Percentiles rank a stretch among this genome's conserved stretches.
phyloP scores from a whole-genome alignment of 306 rosid species.

The Casuarina cunninghamiana region DNA sequence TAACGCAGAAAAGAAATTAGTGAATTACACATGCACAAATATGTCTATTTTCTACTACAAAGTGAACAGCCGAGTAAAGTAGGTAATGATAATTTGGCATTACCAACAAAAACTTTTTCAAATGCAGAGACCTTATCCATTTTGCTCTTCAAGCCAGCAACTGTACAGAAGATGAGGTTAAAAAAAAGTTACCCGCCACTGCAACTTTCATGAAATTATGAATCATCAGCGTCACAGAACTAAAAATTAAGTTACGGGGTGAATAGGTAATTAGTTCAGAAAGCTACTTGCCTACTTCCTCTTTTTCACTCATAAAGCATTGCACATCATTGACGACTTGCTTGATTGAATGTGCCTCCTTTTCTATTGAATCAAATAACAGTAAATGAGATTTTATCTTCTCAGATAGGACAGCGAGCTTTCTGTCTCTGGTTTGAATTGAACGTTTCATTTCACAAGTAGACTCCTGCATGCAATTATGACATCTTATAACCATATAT shows the following conservation, averaged over 20 bases:
- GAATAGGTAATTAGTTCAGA: slow-evolving; percentile 15
- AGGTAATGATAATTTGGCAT: slow-evolving; percentile 26
- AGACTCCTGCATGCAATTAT: slow-evolving; percentile 50
- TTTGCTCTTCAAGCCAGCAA: slow-evolving; percentile 56
- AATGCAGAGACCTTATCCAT: slow-evolving; percentile 56
- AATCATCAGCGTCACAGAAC: slow-evolving; percentile 6
- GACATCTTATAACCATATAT: background rate
- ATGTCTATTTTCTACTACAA: background rate
- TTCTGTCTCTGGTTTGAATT: slow-evolving; percentile 55
- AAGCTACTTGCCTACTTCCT: slow-evolving; percentile 65
- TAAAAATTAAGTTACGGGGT: slow-evolving; percentile 17
- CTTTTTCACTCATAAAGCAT: slow-evolving; percentile 55
- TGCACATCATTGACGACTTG: slow-evolving; percentile 58
- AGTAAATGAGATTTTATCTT: slow-evolving; percentile 59
- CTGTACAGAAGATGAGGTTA: slow-evolving; percentile 39
- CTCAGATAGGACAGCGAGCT: slow-evolving; percentile 61
- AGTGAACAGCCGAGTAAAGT: background rate
- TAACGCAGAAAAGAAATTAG: background rate
- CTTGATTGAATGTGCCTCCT: slow-evolving; percentile 63
- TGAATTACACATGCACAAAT: background rate
- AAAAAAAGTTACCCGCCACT: slow-evolving; percentile 5
- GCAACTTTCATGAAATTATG: slow-evolving; percentile 7
- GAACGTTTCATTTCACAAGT: slow-evolving; percentile 58
- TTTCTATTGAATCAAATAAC: slow-evolving; percentile 71
- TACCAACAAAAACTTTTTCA: slow-evolving; percentile 68